These are phyloP conservation scores for Myriosclerotinia scirpicola DNA, from an alignment of 2,329 filamentous ascomycete species.

Conservation along the genomic window DNA sequence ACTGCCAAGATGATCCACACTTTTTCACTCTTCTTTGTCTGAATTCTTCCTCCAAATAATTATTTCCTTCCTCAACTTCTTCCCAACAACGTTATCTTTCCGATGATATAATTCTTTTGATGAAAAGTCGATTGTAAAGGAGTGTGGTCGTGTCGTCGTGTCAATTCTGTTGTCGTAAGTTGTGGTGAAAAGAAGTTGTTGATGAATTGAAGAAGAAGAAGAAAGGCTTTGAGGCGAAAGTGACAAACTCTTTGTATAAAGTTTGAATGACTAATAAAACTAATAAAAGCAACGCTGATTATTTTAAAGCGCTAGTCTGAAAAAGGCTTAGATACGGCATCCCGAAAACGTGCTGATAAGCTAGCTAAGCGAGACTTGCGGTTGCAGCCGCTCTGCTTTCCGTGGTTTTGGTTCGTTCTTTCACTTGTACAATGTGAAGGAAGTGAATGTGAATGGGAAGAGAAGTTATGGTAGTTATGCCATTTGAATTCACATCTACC, in stretches of 20 bases:
- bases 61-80: conserved; percentile 13
- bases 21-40: conserved; percentile 19
- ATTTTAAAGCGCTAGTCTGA: neutral
- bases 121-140: conserved; percentile 5
- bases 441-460: too few species aligned
- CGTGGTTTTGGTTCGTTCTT: too few species aligned
- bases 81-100: conserved; percentile 5
- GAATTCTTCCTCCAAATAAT: conserved; percentile 22
- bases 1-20: conserved; percentile 21
- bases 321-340: neutral
- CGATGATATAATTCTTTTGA: conserved; percentile 1
- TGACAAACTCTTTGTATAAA: conserved; percentile 20
- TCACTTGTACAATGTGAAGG: too few species aligned
- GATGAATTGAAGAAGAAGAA: conserved; percentile 6
- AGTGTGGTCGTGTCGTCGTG: neutral
- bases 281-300: neutral
- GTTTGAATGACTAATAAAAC: neutral
- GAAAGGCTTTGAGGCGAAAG: conserved; percentile 6
- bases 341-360: neutral
- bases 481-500: neutral
- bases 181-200: conserved; percentile 9
- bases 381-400: neutral
- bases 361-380: neutral
- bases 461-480: too few species aligned
- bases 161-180: neutral